A percentile compares a stretch with the other conserved stretches of the same genome.
Evolutionary conservation across 2,329 filamentous ascomycete genomes (phyloP).

Genomic region (Didymella segeticola): DNA sequence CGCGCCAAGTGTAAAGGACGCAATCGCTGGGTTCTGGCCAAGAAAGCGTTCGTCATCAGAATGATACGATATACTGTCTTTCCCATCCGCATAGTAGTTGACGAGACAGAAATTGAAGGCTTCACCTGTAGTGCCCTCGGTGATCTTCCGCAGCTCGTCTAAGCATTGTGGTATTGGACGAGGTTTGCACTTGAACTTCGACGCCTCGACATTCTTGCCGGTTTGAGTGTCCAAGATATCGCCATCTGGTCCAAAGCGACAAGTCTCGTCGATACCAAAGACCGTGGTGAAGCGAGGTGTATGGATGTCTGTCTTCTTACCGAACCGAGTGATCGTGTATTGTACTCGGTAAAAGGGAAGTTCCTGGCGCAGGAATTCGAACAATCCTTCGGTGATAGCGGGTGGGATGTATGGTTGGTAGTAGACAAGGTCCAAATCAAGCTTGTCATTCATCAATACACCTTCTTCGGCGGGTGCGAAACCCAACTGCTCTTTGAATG

Average conservation of each 20-base stretch:
- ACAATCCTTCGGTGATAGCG: constrained; percentile 64
- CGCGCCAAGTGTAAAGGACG: constrained; percentile 76
- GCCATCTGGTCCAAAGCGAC: constrained; percentile 57
- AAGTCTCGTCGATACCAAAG: constrained; percentile 69
- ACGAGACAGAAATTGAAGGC: constrained; percentile 81
- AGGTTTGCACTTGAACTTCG: constrained; percentile 67
- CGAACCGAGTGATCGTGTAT: constrained; percentile 73
- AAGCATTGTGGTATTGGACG: constrained; percentile 76
- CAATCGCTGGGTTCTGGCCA: constrained; percentile 72
- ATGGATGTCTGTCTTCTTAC: constrained; percentile 67
- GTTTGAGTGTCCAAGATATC: constrained; percentile 53
- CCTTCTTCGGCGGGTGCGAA: constrained; percentile 60
- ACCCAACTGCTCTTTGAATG: constrained; percentile 52
- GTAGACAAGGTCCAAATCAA: constrained; percentile 75
- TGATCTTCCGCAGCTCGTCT: constrained; percentile 65
- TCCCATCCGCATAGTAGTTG: constrained; percentile 81
- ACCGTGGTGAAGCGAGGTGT: constrained; percentile 68
- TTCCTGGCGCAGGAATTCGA: constrained; percentile 73
- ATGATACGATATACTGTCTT: constrained; percentile 80
- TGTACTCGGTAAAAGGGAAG: constrained; percentile 78
- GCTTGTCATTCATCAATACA: constrained; percentile 67
- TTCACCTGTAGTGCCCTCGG: constrained; percentile 71
- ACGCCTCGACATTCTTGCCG: constrained; percentile 47
- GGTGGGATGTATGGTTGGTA: constrained; percentile 75
- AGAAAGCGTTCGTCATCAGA: constrained; percentile 82